phyloP scores from a whole-genome alignment of 257 asterid genomes.

The Plectranthus barbatus region DNA sequence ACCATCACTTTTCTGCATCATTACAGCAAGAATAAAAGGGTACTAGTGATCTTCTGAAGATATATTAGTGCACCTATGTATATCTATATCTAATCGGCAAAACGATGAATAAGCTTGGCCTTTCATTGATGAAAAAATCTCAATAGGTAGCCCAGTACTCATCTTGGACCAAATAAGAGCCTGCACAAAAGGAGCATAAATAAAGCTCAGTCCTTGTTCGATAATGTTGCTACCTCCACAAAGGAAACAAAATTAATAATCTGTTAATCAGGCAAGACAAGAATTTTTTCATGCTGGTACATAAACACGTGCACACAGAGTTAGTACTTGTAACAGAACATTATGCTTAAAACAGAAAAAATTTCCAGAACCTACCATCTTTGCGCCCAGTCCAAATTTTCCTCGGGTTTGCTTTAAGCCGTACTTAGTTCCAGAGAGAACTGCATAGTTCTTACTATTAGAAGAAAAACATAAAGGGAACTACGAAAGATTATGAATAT shows the following conservation, averaged over 20 bases:
- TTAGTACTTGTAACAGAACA: not conserved
- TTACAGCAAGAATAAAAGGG: slow-evolving; percentile 1
- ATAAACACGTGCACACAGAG: not conserved
- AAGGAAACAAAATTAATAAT: not conserved
- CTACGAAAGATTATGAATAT: not conserved
- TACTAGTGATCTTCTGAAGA: slow-evolving; percentile 6
- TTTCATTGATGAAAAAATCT: slow-evolving; percentile 74
- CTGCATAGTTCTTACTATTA: slow-evolving; percentile 40
- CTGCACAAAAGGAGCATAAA: slow-evolving; percentile 30
- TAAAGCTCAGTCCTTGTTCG: not conserved
- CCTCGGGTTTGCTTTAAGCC: slow-evolving; percentile 96
- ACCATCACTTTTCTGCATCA: slow-evolving; percentile 5
- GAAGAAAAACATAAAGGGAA: slow-evolving; percentile 4
- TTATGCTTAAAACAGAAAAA: not conserved
- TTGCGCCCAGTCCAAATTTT: slow-evolving; percentile 90
- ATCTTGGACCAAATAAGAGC: slow-evolving; percentile 95
- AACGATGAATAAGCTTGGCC: slow-evolving; percentile 63
- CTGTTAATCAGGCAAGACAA: not conserved
- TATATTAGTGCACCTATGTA: slow-evolving; percentile 39
- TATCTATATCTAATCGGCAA: slow-evolving; percentile 89
- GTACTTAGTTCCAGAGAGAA: slow-evolving; percentile 89
- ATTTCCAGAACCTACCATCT: slow-evolving; percentile 55
- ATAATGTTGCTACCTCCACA: not conserved
- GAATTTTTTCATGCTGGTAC: not conserved
- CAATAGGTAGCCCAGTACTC: slow-evolving; percentile 96